Conservation (phyloP, 139 green algal species). For the Nannochloris sp. region DNA sequence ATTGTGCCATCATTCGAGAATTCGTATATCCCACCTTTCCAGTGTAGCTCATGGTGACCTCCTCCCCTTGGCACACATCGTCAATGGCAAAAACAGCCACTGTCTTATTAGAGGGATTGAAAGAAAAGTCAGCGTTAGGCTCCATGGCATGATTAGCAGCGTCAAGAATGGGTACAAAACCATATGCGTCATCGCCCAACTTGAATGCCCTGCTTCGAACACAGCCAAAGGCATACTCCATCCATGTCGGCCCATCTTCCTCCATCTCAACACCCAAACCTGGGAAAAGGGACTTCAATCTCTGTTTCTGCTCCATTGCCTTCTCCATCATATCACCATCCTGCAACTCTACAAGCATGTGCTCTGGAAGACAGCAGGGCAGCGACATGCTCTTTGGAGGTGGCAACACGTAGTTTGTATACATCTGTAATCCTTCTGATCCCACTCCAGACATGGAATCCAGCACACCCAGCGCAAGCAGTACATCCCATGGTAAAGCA, state of each 20-base stretch:
- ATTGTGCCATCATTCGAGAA: conserved; percentile 40
- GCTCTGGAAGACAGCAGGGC: conserved; percentile 39
- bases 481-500: conserved; percentile 48
- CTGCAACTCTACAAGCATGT: conserved; percentile 43
- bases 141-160: conserved; percentile 41
- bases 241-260: conserved; percentile 28
- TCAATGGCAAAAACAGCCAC: conserved; percentile 41
- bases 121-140: conserved; percentile 39
- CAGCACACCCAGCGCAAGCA: conserved; percentile 50
- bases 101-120: background rate
- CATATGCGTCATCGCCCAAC: conserved; percentile 28
- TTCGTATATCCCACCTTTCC: conserved; percentile 30
- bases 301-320: conserved; percentile 38
- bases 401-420: conserved; percentile 43
- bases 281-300: conserved; percentile 35
- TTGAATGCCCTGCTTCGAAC: conserved; percentile 43
- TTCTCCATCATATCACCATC: conserved; percentile 34
- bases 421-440: conserved; percentile 28
- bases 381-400: conserved; percentile 34
- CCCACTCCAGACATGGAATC: conserved; percentile 42
- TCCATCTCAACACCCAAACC: conserved; percentile 20
- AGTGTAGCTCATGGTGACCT: conserved; percentile 55
- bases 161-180: conserved; percentile 53
- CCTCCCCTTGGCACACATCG: conserved; percentile 19
- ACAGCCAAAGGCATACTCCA: conserved; percentile 49